Conservation (phyloP, 2,329 filamentous ascomycete species). For the Paraphoma sp. region DNA sequence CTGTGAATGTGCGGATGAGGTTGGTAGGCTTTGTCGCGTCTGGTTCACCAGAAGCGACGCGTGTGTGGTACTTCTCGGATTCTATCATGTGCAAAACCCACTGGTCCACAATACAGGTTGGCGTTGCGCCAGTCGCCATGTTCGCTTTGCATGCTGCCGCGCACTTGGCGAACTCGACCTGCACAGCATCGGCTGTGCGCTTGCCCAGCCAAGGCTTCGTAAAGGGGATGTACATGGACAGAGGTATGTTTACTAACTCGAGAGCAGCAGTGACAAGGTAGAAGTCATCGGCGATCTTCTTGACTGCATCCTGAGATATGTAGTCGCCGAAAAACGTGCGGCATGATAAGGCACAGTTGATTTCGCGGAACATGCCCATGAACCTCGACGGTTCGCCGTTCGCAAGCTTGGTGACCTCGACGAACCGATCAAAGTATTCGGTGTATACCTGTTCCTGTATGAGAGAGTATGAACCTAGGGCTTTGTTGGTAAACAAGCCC, state of each 20-base stretch:
- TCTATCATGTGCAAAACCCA: constrained; percentile 90
- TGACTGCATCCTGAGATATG: constrained; percentile 84
- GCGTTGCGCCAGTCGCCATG: constrained; percentile 83
- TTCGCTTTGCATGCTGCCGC: constrained; percentile 89
- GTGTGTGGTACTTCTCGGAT: constrained; percentile 79
- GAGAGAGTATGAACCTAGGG: constrained; percentile 84
- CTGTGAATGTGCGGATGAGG: constrained; percentile 81
- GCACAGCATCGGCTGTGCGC: constrained; percentile 88
- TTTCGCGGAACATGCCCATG: constrained; percentile 89
- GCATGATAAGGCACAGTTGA: constrained; percentile 92
- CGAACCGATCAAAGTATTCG: constrained; percentile 79
- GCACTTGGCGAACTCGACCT: constrained; percentile 86
- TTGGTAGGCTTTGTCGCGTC: constrained; percentile 80
- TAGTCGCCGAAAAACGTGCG: constrained; percentile 95
- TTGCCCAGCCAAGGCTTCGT: constrained; percentile 97
- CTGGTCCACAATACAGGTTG: constrained; percentile 90
- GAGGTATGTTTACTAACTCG: constrained; percentile 94
- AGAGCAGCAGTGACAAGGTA: constrained; percentile 93
- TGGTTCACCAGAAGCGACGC: constrained; percentile 72
- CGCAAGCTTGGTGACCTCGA: constrained; percentile 71
- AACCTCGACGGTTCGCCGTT: constrained; percentile 77
- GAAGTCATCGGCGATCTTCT: constrained; percentile 94
- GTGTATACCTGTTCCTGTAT: constrained; percentile 90
- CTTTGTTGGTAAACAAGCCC: constrained; percentile 87
- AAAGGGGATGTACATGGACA: constrained; percentile 80